A percentile compares a stretch with the other conserved stretches of the same genome.
Conservation (phyloP, 768 basidiomycete species). For the Leccinum imitatum region DNA sequence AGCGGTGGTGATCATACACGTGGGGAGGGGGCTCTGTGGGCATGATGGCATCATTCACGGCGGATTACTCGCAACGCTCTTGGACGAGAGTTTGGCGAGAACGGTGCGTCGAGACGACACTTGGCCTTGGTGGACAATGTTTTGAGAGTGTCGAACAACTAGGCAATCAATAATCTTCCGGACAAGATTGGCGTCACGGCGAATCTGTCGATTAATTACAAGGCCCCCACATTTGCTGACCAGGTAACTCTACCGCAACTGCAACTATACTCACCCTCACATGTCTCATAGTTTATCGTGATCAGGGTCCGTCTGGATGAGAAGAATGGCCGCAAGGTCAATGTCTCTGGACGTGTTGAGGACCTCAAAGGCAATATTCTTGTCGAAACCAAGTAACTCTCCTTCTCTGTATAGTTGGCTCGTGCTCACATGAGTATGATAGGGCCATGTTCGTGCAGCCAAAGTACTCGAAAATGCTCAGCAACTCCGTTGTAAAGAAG, state of each 20-base stretch:
- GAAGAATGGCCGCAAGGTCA: constrained; percentile 74
- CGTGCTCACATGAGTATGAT: constrained; percentile 1
- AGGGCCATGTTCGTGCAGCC: constrained; percentile 89
- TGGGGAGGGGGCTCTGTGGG: constrained; percentile 86
- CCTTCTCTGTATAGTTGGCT: neutral
- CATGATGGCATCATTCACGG: constrained; percentile 96
- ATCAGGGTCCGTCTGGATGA: constrained; percentile 68
- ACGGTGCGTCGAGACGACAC: constrained; percentile 49
- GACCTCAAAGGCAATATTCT: constrained; percentile 78
- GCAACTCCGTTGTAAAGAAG: constrained; percentile 55
- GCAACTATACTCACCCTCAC: neutral
- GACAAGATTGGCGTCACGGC: constrained; percentile 94
- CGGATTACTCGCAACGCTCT: constrained; percentile 82
- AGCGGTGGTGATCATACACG: constrained; percentile 68
- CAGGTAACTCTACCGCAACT: constrained; percentile 46
- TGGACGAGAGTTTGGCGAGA: constrained; percentile 84
- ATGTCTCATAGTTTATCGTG: constrained; percentile 66
- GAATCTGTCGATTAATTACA: constrained; percentile 76
- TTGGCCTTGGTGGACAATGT: constrained; percentile 5
- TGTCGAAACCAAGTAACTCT: constrained; percentile 77
- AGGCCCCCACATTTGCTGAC: constrained; percentile 85
- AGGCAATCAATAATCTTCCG: constrained; percentile 87
- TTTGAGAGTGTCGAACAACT: constrained; percentile 7
- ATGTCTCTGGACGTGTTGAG: constrained; percentile 71
- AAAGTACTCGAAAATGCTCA: constrained; percentile 77